Conservation (phyloP, 2,329 filamentous ascomycete genomes). For the Monosporascus sp. region DNA sequence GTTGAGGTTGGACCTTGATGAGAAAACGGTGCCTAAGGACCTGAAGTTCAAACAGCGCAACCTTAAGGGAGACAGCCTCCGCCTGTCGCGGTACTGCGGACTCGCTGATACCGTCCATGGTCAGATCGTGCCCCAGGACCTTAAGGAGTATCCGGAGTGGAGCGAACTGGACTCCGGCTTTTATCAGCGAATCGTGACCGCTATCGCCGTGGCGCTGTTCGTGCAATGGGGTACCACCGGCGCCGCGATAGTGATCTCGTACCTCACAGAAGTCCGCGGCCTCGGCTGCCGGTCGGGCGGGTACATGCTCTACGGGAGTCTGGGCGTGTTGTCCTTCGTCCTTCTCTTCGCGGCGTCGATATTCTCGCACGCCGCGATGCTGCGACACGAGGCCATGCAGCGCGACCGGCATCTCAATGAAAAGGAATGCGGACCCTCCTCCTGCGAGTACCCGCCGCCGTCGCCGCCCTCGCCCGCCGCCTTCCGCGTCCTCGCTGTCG, state of each 20-base stretch:
- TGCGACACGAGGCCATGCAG: slow-evolving; percentile 6
- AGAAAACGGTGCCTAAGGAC: slow-evolving; percentile 1
- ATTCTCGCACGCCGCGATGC: slow-evolving; percentile 12
- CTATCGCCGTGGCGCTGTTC: slow-evolving; percentile 3
- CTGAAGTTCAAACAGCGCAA: slow-evolving; percentile 3
- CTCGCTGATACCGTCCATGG: background rate
- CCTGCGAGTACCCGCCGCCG: background rate
- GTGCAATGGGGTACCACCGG: slow-evolving; percentile 14
- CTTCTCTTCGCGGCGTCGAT: slow-evolving; percentile 11
- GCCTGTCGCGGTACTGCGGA: slow-evolving; percentile 8
- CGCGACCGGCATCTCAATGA: background rate
- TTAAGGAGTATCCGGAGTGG: slow-evolving; percentile 9
- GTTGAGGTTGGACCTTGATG: background rate
- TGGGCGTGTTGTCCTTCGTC: slow-evolving; percentile 6
- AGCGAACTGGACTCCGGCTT: slow-evolving; percentile 10
- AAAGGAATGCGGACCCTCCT: background rate
- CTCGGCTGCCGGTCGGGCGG: slow-evolving; percentile 15
- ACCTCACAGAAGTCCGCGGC: slow-evolving; percentile 12
- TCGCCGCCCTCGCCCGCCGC: background rate
- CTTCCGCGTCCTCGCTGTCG: slow-evolving; percentile 7
- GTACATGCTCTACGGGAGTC: slow-evolving; percentile 11
- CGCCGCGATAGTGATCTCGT: slow-evolving; percentile 11
- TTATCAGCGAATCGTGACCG: slow-evolving; percentile 8
- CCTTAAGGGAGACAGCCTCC: slow-evolving; percentile 5
- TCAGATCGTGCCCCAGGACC: slow-evolving; percentile 2